These are phyloP conservation scores for Papilionanthe hybrid DNA, from an alignment of 116 monocot genomes.

Conservation along the genomic window DNA sequence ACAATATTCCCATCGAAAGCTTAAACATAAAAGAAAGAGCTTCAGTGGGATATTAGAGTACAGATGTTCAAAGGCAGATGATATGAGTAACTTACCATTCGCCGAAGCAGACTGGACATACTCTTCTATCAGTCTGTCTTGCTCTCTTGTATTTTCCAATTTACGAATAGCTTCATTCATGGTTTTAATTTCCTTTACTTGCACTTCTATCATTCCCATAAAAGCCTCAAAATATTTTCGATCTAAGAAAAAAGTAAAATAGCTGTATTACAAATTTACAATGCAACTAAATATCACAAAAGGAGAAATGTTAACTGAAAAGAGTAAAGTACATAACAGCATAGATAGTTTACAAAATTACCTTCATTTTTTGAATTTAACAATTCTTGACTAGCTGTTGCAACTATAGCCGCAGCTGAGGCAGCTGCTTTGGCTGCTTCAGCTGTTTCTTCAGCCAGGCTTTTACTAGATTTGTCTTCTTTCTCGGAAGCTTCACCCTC, in stretches of 20 bases:
- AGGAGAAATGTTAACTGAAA: neutral
- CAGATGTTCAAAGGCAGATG: neutral
- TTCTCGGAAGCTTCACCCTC: conserved; percentile 43
- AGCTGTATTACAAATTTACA: neutral
- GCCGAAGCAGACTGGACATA: conserved; percentile 18
- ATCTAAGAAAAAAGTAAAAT: conserved; percentile 31
- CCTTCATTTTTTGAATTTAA: conserved; percentile 73
- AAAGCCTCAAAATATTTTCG: conserved; percentile 60
- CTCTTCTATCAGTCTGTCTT: conserved; percentile 31
- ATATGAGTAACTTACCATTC: conserved; percentile 42
- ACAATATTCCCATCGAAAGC: neutral
- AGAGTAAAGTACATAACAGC: neutral
- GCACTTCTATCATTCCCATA: conserved; percentile 57
- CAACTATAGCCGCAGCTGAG: conserved; percentile 69
- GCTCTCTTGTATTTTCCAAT: conserved; percentile 45
- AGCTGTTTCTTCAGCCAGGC: conserved; percentile 52
- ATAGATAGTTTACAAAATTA: neutral
- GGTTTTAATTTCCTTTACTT: conserved; percentile 84
- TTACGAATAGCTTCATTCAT: conserved; percentile 64
- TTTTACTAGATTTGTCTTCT: conserved; percentile 33
- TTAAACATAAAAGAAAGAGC: neutral
- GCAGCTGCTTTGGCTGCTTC: conserved; percentile 85
- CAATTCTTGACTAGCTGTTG: conserved; percentile 77
- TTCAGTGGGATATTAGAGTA: neutral
- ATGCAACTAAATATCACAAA: neutral